phyloP scores from a whole-genome alignment of 306 rosid species.

The Pyrus betulifolia region DNA sequence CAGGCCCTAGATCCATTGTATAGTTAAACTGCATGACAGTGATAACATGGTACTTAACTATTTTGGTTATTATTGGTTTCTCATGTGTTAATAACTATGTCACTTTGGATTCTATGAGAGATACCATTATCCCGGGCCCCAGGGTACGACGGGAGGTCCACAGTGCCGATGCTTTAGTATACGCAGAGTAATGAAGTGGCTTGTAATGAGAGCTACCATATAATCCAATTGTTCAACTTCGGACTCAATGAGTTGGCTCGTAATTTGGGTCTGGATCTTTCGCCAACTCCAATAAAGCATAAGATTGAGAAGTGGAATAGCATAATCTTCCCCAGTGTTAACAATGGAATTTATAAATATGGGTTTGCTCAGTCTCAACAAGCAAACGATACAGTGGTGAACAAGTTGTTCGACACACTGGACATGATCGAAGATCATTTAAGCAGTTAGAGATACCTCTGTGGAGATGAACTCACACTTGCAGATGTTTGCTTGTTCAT shows the following conservation, averaged over 20 bases:
- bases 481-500: conserved; percentile 73
- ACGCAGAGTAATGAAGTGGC: conserved; percentile 35
- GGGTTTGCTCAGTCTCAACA: conserved; percentile 96
- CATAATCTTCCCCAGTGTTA: conserved; percentile 67
- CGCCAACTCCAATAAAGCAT: conserved; percentile 49
- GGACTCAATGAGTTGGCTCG: conserved; percentile 49
- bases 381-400: conserved; percentile 66
- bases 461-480: conserved; percentile 56
- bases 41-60: too few species aligned
- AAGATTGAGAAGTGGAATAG: conserved; percentile 72
- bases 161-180: conserved; percentile 84
- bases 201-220: conserved; percentile 79
- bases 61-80: too few species aligned
- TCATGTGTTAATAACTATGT: too few species aligned
- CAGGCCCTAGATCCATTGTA: too few species aligned
- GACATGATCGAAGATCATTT: conserved; percentile 61
- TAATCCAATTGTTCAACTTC: conserved; percentile 60
- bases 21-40: too few species aligned
- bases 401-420: conserved; percentile 48
- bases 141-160: conserved; percentile 66
- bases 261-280: conserved; percentile 56
- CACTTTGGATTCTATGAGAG: too few species aligned
- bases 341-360: conserved; percentile 84
- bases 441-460: conserved; percentile 41
- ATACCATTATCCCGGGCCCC: conserved; percentile 26